phyloP scores from a whole-genome alignment of 2,329 filamentous ascomycete species.

The Nemania diffusa region DNA sequence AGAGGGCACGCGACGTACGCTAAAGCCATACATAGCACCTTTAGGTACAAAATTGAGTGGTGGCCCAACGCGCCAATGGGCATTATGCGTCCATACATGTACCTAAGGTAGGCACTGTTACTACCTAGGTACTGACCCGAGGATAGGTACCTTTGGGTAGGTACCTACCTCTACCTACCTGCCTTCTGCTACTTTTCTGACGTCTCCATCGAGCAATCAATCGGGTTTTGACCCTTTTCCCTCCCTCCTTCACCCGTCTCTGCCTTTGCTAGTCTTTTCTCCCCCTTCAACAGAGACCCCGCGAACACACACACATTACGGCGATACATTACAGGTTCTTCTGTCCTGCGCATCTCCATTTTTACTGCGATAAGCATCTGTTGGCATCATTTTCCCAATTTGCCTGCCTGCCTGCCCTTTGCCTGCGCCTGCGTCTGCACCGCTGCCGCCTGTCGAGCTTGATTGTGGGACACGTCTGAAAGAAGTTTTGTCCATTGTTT shows the following conservation, averaged over 20 bases:
- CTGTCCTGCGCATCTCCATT: slow-evolving; percentile 36
- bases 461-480: slow-evolving; percentile 35
- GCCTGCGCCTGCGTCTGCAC: slow-evolving; percentile 26
- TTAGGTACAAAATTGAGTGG: too few relatives aligned
- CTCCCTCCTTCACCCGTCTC: slow-evolving; percentile 29
- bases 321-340: slow-evolving; percentile 41
- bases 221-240: slow-evolving; percentile 46
- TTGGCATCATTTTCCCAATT: slow-evolving; percentile 34
- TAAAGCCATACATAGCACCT: not conserved
- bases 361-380: slow-evolving; percentile 42
- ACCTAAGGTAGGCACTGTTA: too few relatives aligned
- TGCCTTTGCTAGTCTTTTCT: slow-evolving; percentile 30
- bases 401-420: slow-evolving; percentile 13
- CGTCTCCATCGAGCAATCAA: slow-evolving; percentile 41
- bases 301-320: slow-evolving; percentile 43
- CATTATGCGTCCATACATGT: not conserved
- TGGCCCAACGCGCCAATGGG: not conserved
- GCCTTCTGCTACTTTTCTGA: slow-evolving; percentile 35
- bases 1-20: slow-evolving; percentile 3
- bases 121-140: too few relatives aligned
- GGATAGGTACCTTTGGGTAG: slow-evolving; percentile 3
- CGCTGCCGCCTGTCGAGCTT: slow-evolving; percentile 28
- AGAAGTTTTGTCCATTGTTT: slow-evolving; percentile 38
- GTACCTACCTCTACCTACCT: not conserved
- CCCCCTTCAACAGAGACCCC: slow-evolving; percentile 38